Percentiles rank a stretch among this genome's conserved stretches.
phyloP scores from a whole-genome alignment of 2,329 filamentous ascomycete species.

The Diplocarpon rosae region DNA sequence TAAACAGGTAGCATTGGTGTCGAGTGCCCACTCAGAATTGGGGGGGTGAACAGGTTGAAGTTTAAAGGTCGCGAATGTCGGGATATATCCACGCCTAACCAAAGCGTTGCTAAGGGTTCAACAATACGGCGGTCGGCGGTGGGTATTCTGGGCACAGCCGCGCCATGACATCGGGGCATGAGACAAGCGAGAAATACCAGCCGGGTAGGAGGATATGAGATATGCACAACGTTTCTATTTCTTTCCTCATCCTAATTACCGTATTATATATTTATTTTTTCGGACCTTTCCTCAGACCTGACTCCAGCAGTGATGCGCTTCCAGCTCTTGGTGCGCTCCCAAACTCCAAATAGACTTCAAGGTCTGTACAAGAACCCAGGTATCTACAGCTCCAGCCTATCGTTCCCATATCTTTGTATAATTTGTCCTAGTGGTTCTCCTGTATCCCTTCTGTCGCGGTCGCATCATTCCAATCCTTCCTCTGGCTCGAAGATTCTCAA shows the following conservation, averaged over 20 bases:
- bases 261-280: constrained; percentile 2
- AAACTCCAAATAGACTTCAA: constrained; percentile 5
- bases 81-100: neutral
- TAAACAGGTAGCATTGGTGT: constrained; percentile 20
- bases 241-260: neutral
- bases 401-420: neutral
- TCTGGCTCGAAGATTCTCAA: neutral
- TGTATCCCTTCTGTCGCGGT: too few relatives aligned
- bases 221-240: neutral
- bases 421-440: neutral
- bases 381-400: neutral
- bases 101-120: constrained; percentile 1
- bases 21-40: constrained; percentile 7
- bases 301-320: constrained; percentile 18
- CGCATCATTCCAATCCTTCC: neutral
- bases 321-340: constrained; percentile 25
- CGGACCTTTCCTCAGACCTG: neutral
- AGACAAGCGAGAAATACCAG: neutral
- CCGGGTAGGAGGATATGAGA: neutral
- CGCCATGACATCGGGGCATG: constrained; percentile 1
- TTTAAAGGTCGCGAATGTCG: neutral
- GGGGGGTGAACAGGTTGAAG: constrained; percentile 5
- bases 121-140: constrained; percentile 12
- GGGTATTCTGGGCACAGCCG: constrained; percentile 7
- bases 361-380: neutral